phyloP scores from a whole-genome alignment of 2,329 filamentous ascomycete species.

The Aspergillus costaricaensis region DNA sequence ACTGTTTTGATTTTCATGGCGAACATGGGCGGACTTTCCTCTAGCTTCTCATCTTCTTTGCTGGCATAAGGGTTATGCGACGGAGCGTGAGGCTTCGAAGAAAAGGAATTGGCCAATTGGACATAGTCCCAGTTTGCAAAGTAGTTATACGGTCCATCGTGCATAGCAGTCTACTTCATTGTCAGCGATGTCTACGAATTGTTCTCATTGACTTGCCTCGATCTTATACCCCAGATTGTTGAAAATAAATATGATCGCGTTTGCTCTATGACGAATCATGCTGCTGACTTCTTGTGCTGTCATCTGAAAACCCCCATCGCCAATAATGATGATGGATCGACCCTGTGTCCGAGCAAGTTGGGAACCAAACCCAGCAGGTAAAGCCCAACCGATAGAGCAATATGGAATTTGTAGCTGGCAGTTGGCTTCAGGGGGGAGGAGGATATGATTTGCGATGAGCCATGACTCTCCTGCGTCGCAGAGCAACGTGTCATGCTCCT shows the following conservation, averaged over 20 bases:
- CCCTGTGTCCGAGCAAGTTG: slow-evolving; percentile 12
- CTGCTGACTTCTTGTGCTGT: slow-evolving; percentile 81
- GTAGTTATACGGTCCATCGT: slow-evolving; percentile 16
- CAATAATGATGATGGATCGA: slow-evolving; percentile 76
- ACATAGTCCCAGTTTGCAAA: slow-evolving; percentile 16
- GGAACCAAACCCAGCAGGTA: slow-evolving; percentile 10
- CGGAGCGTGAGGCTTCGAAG: not conserved
- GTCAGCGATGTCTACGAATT: not conserved
- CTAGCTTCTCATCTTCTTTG: not conserved
- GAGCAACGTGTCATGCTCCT: slow-evolving; percentile 1
- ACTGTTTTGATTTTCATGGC: slow-evolving; percentile 5
- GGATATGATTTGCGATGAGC: slow-evolving; percentile 8
- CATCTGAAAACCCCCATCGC: slow-evolving; percentile 82
- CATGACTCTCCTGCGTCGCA: slow-evolving; percentile 15
- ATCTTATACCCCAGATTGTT: slow-evolving; percentile 85
- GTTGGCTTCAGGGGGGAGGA: slow-evolving; percentile 7
- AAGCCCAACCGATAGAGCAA: slow-evolving; percentile 14
- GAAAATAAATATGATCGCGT: slow-evolving; percentile 78
- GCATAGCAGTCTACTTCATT: not conserved
- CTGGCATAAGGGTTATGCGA: slow-evolving; percentile 5
- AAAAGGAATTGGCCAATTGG: slow-evolving; percentile 7
- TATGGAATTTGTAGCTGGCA: slow-evolving; percentile 14
- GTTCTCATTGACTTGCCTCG: slow-evolving; percentile 48
- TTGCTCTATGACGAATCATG: slow-evolving; percentile 72
- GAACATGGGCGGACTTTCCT: not conserved